A percentile compares a stretch with the other conserved stretches of the same genome.
These are phyloP conservation scores for Yarrowia porcina DNA, from an alignment of 805 yeast species.

Conservation along the genomic window DNA sequence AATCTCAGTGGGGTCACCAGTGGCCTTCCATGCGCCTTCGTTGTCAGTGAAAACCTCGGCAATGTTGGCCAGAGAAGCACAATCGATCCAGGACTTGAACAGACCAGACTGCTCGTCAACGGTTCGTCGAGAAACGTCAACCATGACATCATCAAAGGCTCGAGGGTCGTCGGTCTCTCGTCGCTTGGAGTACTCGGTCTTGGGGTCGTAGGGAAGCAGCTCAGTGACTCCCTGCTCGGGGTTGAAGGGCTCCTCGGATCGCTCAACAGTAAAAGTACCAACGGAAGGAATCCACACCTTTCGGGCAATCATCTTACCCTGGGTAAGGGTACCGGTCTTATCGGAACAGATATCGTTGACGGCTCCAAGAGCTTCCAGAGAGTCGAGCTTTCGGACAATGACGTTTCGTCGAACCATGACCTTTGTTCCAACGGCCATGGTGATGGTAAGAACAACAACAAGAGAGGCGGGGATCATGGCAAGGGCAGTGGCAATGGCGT, in stretches of 20 bases:
- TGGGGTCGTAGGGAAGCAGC: conserved; percentile 32
- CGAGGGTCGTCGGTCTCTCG: conserved; percentile 29
- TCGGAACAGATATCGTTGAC: conserved; percentile 79
- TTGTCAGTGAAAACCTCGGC: conserved; percentile 50
- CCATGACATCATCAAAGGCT: background rate
- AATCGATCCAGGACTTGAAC: conserved; percentile 52
- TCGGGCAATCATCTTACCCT: conserved; percentile 74
- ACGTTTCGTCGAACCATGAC: conserved; percentile 67
- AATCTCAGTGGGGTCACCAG: conserved; percentile 87
- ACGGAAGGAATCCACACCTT: conserved; percentile 64
- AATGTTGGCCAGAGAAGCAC: conserved; percentile 77
- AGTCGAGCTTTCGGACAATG: conserved; percentile 71
- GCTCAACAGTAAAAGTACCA: conserved; percentile 55
- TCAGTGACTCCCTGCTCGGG: conserved; percentile 55
- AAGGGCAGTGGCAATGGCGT: conserved; percentile 81
- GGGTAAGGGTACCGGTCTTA: conserved; percentile 78
- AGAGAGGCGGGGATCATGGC: conserved; percentile 81
- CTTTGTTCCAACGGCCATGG: conserved; percentile 80
- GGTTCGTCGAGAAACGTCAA: background rate
- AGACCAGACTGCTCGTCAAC: conserved; percentile 16
- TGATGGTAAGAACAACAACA: conserved; percentile 77
- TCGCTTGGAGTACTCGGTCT: conserved; percentile 31
- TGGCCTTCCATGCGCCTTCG: conserved; percentile 60
- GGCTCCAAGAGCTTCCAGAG: conserved; percentile 75
- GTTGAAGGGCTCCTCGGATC: conserved; percentile 58